phyloP scores from a whole-genome alignment of 192 early-diverging fungal species.

The Funneliformis mosseae region DNA sequence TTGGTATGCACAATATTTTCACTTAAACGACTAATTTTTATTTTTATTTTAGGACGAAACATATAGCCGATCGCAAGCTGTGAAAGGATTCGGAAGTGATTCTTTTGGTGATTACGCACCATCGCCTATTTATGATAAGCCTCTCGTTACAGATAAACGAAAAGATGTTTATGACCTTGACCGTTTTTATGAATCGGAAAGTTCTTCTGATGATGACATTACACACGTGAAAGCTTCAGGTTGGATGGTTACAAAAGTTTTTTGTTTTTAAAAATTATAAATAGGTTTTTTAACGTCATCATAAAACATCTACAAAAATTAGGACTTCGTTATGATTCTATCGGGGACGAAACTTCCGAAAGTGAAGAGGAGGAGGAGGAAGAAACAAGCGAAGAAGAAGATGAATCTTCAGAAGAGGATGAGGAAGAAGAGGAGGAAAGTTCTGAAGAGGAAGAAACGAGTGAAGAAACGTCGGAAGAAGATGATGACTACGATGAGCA shows the following conservation, averaged over 20 bases:
- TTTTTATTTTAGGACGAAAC: slow-evolving; percentile 30
- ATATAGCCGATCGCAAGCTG: background rate
- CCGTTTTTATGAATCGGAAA: slow-evolving; percentile 40
- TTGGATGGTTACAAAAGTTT: background rate
- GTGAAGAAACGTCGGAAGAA: slow-evolving; percentile 39
- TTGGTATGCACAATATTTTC: background rate
- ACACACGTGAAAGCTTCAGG: background rate
- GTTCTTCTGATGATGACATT: slow-evolving; percentile 39
- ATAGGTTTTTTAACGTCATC: background rate
- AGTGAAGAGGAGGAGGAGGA: slow-evolving; percentile 38
- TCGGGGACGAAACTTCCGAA: slow-evolving; percentile 29
- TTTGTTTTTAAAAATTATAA: background rate
- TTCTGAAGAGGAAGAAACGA: slow-evolving; percentile 35
- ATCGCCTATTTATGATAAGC: background rate
- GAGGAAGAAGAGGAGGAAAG: slow-evolving; percentile 28
- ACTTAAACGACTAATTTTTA: background rate
- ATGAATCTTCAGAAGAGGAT: slow-evolving; percentile 19
- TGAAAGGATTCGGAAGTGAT: slow-evolving; percentile 49
- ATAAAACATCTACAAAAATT: background rate
- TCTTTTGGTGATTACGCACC: slow-evolving; percentile 38
- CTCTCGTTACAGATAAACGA: slow-evolving; percentile 32
- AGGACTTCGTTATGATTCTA: slow-evolving; percentile 30
- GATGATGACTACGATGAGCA: slow-evolving; percentile 23
- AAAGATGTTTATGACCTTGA: slow-evolving; percentile 49
- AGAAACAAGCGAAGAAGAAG: background rate